A percentile compares a stretch with the other conserved stretches of the same genome.
phyloP scores from a whole-genome alignment of 202 grass and related monocot genomes.

The Sporobolus alterniflorus region DNA sequence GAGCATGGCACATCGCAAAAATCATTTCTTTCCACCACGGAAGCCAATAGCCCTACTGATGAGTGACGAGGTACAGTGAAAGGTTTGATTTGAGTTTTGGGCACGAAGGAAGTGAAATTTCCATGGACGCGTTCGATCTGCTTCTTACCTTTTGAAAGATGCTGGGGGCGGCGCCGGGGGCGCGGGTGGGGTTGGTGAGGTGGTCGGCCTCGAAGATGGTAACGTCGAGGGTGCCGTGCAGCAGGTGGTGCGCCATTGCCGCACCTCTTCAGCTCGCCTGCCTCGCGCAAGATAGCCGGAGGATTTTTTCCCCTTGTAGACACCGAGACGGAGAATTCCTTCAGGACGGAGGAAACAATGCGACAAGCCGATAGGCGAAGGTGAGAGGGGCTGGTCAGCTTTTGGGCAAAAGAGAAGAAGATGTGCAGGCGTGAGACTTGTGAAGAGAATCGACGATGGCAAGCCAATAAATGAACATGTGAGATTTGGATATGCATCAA shows the following conservation, averaged over 20 bases:
- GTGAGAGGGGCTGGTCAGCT: not conserved
- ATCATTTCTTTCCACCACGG: not conserved
- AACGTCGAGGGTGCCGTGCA: slow-evolving; percentile 81
- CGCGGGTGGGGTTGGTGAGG: slow-evolving; percentile 52
- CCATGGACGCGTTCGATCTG: too few species aligned
- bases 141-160: slow-evolving; percentile 82
- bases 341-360: slow-evolving; percentile 20
- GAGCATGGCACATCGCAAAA: not conserved
- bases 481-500: not conserved
- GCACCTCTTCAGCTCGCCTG: slow-evolving; percentile 1
- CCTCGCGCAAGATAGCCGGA: not conserved
- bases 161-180: slow-evolving; percentile 56
- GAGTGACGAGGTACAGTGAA: not conserved
- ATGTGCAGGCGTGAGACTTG: not conserved
- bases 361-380: slow-evolving; percentile 14
- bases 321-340: not conserved
- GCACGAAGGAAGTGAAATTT: too few species aligned
- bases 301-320: too few species aligned
- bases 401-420: not conserved
- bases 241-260: slow-evolving; percentile 77
- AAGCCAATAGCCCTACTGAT: not conserved
- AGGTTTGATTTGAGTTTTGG: slow-evolving; percentile 10
- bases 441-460: not conserved
- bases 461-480: slow-evolving; percentile 10
- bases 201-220: slow-evolving; percentile 78